A percentile compares a stretch with the other conserved stretches of the same genome.
Conservation (phyloP, 108 stramenopile species). For the Discostella stelligeroides region DNA sequence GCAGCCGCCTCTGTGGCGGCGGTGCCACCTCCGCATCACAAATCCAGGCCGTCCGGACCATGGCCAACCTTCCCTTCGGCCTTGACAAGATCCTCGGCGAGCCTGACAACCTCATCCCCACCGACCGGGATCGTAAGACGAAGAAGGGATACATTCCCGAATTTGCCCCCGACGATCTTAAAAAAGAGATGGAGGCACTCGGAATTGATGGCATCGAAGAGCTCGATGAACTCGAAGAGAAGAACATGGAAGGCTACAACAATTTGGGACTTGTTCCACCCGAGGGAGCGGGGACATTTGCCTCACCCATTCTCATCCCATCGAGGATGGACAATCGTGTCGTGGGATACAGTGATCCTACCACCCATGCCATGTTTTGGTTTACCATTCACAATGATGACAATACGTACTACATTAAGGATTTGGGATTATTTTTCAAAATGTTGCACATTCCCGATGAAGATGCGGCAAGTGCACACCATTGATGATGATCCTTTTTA, state of each 20-base stretch:
- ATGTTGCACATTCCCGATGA: slow-evolving; percentile 89
- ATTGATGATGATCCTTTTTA: background rate
- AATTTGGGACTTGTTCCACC: slow-evolving; percentile 88
- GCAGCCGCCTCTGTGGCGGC: slow-evolving; percentile 10
- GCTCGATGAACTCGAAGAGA: slow-evolving; percentile 85
- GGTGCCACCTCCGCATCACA: slow-evolving; percentile 24
- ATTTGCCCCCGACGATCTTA: slow-evolving; percentile 60
- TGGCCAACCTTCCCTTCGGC: slow-evolving; percentile 77
- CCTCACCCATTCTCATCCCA: slow-evolving; percentile 88
- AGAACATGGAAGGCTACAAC: slow-evolving; percentile 87
- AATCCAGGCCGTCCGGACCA: slow-evolving; percentile 23
- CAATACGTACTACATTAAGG: slow-evolving; percentile 90
- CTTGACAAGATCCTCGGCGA: slow-evolving; percentile 83
- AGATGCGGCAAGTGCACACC: slow-evolving; percentile 39
- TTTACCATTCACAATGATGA: slow-evolving; percentile 93
- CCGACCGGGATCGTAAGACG: slow-evolving; percentile 72
- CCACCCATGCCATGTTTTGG: slow-evolving; percentile 90
- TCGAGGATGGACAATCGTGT: slow-evolving; percentile 71
- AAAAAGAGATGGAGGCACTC: slow-evolving; percentile 88
- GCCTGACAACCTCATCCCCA: slow-evolving; percentile 85
- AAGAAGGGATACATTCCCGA: slow-evolving; percentile 73
- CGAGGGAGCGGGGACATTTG: slow-evolving; percentile 82
- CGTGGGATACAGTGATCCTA: slow-evolving; percentile 89
- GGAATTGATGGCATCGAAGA: slow-evolving; percentile 85
- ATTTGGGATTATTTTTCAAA: slow-evolving; percentile 91